Conservation (phyloP, 352 stramenopile genomes). For the Elongisporangium prolatum region DNA sequence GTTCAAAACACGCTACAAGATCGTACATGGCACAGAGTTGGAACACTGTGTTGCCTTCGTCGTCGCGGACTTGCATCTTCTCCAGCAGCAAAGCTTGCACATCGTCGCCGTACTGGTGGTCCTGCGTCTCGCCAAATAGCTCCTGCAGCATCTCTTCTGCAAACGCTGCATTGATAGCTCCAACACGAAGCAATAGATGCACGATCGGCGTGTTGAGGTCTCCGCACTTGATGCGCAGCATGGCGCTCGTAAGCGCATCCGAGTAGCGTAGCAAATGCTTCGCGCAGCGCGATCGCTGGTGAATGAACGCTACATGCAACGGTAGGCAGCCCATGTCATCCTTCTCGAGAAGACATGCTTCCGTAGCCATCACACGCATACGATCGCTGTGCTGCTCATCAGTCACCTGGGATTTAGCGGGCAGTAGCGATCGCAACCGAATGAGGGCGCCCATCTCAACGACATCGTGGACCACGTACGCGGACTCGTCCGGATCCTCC, state of each 20-base stretch:
- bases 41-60: conserved; percentile 77
- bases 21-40: conserved; percentile 73
- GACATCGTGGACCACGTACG: conserved; percentile 59
- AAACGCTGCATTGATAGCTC: conserved; percentile 50
- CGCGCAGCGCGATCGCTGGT: conserved; percentile 38
- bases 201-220: conserved; percentile 62
- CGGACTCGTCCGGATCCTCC: conserved; percentile 23
- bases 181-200: conserved; percentile 63
- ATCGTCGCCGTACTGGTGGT: conserved; percentile 18
- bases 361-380: conserved; percentile 38
- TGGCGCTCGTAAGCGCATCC: conserved; percentile 54
- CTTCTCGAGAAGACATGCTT: conserved; percentile 65
- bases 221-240: conserved; percentile 59
- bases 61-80: conserved; percentile 46
- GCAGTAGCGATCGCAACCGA: conserved; percentile 44
- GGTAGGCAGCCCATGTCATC: conserved; percentile 84
- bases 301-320: conserved; percentile 65
- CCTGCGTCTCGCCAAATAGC: conserved; percentile 25
- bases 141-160: conserved; percentile 32
- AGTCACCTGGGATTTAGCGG: conserved; percentile 10
- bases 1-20: conserved; percentile 35
- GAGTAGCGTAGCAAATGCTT: conserved; percentile 61
- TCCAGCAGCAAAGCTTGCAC: conserved; percentile 47
- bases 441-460: conserved; percentile 45
- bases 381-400: conserved; percentile 7